A percentile compares a stretch with the other conserved stretches of the same genome.
Conservation (phyloP, 306 rosid species). For the Sphenostylis stenocarpa region DNA sequence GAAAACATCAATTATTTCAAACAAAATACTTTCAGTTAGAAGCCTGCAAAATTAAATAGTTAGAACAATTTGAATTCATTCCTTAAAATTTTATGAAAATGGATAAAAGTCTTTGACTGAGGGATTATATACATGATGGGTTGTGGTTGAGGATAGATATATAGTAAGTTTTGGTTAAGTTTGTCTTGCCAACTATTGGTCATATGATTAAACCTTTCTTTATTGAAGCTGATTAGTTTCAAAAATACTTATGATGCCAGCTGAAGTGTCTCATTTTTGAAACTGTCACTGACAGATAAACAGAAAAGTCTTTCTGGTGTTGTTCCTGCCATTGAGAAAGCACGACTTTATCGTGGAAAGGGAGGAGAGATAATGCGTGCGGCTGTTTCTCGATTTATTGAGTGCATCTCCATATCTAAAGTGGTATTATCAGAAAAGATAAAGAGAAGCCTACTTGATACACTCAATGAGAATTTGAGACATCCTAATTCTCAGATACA, state of each 20-base stretch:
- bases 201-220: constrained; percentile 20
- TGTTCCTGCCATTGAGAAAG: constrained; percentile 88
- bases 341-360: constrained; percentile 92
- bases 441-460: constrained; percentile 70
- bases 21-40: constrained; percentile 20
- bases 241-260: constrained; percentile 19
- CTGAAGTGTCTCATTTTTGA: constrained; percentile 19
- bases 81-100: constrained; percentile 19
- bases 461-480: constrained; percentile 85
- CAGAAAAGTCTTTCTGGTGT: constrained; percentile 74
- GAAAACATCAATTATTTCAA: constrained; percentile 20
- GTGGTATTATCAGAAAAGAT: constrained; percentile 68
- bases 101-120: constrained; percentile 22
- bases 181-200: constrained; percentile 15
- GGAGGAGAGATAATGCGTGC: constrained; percentile 98
- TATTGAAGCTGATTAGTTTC: constrained; percentile 2
- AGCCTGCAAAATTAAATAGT: neutral
- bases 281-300: constrained; percentile 55
- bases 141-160: constrained; percentile 10
- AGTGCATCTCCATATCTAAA: constrained; percentile 64
- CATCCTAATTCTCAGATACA: constrained; percentile 98
- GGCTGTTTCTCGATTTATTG: constrained; percentile 89
- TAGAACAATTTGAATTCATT: constrained; percentile 21
- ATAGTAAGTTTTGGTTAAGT: neutral
- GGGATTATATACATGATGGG: neutral